Evolutionary conservation across 192 early-diverging fungal species (phyloP).

Genomic region (Entophlyctis helioformis): DNA sequence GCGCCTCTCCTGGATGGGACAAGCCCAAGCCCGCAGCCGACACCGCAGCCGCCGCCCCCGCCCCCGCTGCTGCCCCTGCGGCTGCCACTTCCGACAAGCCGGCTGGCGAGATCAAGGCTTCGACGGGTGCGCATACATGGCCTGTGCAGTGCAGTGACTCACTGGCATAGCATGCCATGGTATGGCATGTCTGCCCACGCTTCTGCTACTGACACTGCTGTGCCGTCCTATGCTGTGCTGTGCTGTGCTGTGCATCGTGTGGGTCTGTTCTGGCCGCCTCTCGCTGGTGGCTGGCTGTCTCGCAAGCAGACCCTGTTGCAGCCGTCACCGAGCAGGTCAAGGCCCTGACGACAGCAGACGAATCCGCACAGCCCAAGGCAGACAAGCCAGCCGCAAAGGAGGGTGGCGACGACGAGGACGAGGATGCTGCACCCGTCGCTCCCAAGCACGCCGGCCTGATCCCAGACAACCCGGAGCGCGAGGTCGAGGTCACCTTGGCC

Average conservation of each 20-base stretch:
- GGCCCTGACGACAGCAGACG: slow-evolving; percentile 11
- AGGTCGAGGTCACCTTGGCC: slow-evolving; percentile 50
- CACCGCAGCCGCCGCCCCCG: no score
- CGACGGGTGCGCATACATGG: no score
- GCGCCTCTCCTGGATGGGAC: not conserved
- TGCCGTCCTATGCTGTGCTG: not conserved
- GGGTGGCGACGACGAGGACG: slow-evolving; percentile 8
- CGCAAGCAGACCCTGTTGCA: slow-evolving; percentile 1
- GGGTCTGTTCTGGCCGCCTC: not conserved
- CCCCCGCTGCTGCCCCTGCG: no score
- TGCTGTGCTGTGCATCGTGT: not conserved
- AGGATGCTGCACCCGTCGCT: not conserved
- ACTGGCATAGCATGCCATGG: no score
- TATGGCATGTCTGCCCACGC: not conserved
- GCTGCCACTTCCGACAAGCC: not conserved
- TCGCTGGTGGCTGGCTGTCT: not conserved
- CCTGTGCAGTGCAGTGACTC: no score
- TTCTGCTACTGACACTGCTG: not conserved
- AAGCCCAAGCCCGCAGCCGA: no score
- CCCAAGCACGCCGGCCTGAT: not conserved
- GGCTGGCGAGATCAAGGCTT: no score
- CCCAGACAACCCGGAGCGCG: slow-evolving; percentile 12
- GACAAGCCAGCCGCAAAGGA: no score
- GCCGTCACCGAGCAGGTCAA: slow-evolving; percentile 5
- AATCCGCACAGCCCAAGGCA: no score